Base-by-base conservation (phyloP, 257 asterid genomes). In the Jasminum sambac region DNA sequence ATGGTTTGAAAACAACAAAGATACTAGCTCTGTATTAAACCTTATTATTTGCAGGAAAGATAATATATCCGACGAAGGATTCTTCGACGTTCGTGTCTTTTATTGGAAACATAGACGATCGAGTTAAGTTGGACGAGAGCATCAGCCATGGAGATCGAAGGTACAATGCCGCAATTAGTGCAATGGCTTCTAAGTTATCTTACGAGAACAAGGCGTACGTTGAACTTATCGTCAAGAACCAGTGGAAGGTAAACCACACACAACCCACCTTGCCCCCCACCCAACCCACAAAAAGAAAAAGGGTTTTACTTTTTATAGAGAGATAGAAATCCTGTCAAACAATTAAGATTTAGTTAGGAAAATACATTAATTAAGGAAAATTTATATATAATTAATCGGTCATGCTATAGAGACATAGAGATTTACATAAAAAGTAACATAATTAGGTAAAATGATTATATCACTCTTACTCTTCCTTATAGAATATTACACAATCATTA, bases 41-140 rank as follows among this genome's bases (percentile, higher is more conserved):
- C 24, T 17, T 71, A 19, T 43, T 1, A 25, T 41, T n/a, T 26
- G 63, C 74, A 81, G 83, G 83, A 23, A 77, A 77, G 30, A 77
- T 83, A 16, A 24, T 77, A 36, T 50, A 64, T 2, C 79, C 81
- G 0, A 81, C 79, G 4, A 66, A 1, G 13, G 62, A 74, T n/a
- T 82, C 84, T 0, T 69, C 40, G 11, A 52, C 38, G 5, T 79
- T 67, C 57, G 5, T 43, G 13, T 79, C 87, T 14, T 34, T 83
- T 17, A 13, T 65, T 14, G 88, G 85, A 23, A 12, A 23, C 11
- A 12, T 55, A 5, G 36, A 55, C 26, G 23, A 10, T 23, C 62
- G 62, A 10, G 16, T 5, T 4, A 12, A 55, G 16, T 23, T 55
- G 13, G 62, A 55, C n/a, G 34, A 9, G 30, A 55, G n/a, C 24